Evolutionary conservation across 2,329 filamentous ascomycete species (phyloP), one percentile per base, ranked within the genome.

Genomic region (Pyrenophora teres): DNA sequence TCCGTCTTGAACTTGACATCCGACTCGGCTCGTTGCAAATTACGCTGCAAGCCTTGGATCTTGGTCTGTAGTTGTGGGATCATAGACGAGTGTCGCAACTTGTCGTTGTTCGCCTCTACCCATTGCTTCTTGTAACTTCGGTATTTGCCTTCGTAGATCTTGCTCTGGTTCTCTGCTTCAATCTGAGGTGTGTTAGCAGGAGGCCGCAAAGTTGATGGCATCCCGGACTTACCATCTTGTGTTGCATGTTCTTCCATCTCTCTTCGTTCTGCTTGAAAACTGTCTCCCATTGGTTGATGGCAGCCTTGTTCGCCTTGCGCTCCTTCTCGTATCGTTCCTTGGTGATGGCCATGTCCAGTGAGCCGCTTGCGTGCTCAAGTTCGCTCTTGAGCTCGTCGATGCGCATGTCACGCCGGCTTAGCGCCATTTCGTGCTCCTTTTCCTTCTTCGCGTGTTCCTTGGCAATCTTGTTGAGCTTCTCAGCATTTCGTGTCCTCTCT

Each of bases 381-480:
- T 66, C 59, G 12, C 54, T 58, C 46, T 62, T 60, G 44, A 69
- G 57, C 59, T 73, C 63, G n/a, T 57, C 55, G 6, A 57, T 57
- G 27, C 52, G 52, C 13, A 57, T 30, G 16, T 56, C 52, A 16
- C 52, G 52, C 33, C 55, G 44, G 41, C 46, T 44, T 1, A 55
- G 42, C 3, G 57, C 64, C 32, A 67, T 42, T 23, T 69, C 62
- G 23, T 58, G 59, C 43, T 64, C 60, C 50, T 68, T 57, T 57
- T 73, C 65, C 42, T 74, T 50, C 10, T 87, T 86, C 74, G 88
- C 86, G 67, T 92, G 88, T 37, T 87, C 81, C 12, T 85, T 87
- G 40, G 85, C 40, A 79, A 84, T 56, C 46, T 59, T 71, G 39
- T 50, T 61, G 59, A 80, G 75, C 39, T 71, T 67, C 18, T 56